Conservation (phyloP, 495 filamentous ascomycete species). For the Hypoxylon lienhwacheense region DNA sequence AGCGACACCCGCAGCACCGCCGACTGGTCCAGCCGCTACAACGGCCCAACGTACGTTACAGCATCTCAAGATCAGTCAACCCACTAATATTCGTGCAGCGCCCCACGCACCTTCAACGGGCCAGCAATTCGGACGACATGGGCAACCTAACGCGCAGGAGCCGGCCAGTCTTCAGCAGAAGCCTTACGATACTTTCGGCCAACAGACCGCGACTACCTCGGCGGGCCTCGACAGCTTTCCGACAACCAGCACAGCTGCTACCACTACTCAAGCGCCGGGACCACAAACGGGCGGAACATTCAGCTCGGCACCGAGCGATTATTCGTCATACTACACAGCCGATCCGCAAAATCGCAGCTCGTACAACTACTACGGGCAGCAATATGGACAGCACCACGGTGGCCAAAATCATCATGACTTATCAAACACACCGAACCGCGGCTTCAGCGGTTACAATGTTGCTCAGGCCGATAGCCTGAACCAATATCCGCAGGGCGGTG, state of each 20-base stretch:
- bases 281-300: slow-evolving; percentile 59
- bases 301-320: slow-evolving; percentile 77
- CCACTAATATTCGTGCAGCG: slow-evolving; percentile 30
- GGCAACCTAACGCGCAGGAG: slow-evolving; percentile 58
- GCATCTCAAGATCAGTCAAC: slow-evolving; percentile 33
- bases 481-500: slow-evolving; percentile 71
- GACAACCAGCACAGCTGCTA: too few species aligned
- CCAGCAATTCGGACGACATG: slow-evolving; percentile 75
- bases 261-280: slow-evolving; percentile 63
- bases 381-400: slow-evolving; percentile 69
- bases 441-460: slow-evolving; percentile 74
- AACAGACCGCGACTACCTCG: slow-evolving; percentile 59
- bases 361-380: slow-evolving; percentile 75
- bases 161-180: slow-evolving; percentile 68
- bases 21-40: slow-evolving; percentile 38
- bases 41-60: slow-evolving; percentile 41
- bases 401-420: slow-evolving; percentile 71
- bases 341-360: slow-evolving; percentile 73
- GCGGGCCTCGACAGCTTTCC: slow-evolving; percentile 53
- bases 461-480: slow-evolving; percentile 71
- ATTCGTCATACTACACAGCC: slow-evolving; percentile 83
- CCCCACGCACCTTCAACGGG: slow-evolving; percentile 45
- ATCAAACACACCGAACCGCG: slow-evolving; percentile 64
- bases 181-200: slow-evolving; percentile 82
- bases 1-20: slow-evolving; percentile 41